Evolutionary conservation across 345 rosid species (phyloP).

Genomic region (Lepidium sativum): DNA sequence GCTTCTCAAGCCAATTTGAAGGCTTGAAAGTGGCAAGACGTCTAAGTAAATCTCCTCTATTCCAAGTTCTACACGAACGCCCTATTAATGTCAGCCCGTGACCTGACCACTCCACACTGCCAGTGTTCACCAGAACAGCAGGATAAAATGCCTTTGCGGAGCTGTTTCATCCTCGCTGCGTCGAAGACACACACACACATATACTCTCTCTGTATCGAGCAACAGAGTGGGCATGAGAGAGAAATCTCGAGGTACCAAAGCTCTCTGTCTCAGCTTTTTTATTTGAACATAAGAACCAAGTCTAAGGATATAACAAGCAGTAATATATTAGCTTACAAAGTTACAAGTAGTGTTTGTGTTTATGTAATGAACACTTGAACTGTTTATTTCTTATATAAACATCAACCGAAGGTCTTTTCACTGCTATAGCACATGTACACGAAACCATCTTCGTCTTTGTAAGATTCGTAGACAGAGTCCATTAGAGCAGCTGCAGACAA

Average conservation of each 20-base stretch:
- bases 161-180: constrained; percentile 27
- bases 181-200: no score
- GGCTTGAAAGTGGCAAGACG: constrained; percentile 96
- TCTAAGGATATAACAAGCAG: not conserved
- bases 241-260: no score
- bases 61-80: constrained; percentile 93
- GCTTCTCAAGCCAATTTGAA: constrained; percentile 81
- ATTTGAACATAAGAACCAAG: constrained; percentile 5
- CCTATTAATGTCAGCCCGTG: constrained; percentile 54
- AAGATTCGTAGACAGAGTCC: constrained; percentile 60
- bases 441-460: constrained; percentile 83
- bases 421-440: constrained; percentile 44
- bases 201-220: no score
- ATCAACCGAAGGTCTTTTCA: constrained; percentile 24
- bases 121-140: constrained; percentile 56
- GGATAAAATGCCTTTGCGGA: constrained; percentile 97
- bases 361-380: not conserved
- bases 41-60: constrained; percentile 85
- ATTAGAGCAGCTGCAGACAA: constrained; percentile 50
- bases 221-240: no score
- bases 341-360: not conserved
- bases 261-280: no score
- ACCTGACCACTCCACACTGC: constrained; percentile 70
- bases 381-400: not conserved
- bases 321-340: constrained; percentile 6